Evolutionary conservation across 768 basidiomycete genomes (phyloP), one percentile per base, ranked within the genome.

Genomic region (Saitozyma sp.): DNA sequence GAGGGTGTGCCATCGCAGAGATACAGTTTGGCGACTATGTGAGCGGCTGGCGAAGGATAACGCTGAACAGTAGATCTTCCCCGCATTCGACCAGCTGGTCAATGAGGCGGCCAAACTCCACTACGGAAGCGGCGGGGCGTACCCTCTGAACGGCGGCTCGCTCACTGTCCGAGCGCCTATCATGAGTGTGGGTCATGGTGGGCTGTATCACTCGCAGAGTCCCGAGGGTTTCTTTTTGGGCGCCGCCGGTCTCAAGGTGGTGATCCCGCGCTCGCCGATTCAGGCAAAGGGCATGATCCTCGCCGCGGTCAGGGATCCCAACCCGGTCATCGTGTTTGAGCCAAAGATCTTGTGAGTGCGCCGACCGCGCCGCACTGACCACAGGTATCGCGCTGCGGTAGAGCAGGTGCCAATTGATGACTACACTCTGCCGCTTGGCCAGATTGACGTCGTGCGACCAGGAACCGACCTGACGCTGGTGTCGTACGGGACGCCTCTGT

Each of bases 261-360:
- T 96, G n/a, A 89, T 97, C 49, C 93, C 93, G 3, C 88, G 93
- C 45, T 92, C 92, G 2, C 93, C 93, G 0, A 86, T 94, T 43
- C 93, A 97, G 82, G 92, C 92, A n/a, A 96, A 96, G 79, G 93
- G 93, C 0, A 82, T 97, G 1, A 82, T 97, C 6, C 83, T 96
- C 9, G 85, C 86, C 14, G 87, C 92, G 0, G 91, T 97, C 58
- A 86, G 92, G 42, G 93, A 97, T 71, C 90, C 91, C 0, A 94
- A 94, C 71, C 94, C 94, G 0, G 90, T 92, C 13, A 86, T 97
- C 50, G 91, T 97, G 79, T 91, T 97, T 88, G 93, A 97, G 78
- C 93, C 93, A 88, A 97, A 79, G 82, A 85, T 95, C 60, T 82
- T 97, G 13, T 65, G 29, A 29, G 29, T 29, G 51, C 58, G 67